Conservation (phyloP, 2,329 filamentous ascomycete genomes). For the Pseudovirgaria hyperparasitica region DNA sequence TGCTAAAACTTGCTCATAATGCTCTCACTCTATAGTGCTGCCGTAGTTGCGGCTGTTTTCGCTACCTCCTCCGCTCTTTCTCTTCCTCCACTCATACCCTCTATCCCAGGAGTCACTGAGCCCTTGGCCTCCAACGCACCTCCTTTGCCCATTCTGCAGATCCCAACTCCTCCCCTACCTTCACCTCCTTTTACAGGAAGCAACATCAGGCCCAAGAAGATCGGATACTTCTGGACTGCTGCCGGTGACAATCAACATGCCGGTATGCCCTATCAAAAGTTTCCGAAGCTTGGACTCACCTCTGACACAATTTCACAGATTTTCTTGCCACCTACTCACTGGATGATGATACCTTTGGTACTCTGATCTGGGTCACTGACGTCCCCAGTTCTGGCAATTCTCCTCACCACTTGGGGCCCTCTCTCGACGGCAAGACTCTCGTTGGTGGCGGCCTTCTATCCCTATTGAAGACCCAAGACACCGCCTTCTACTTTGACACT, state of each 20-base stretch:
- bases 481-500: constrained; percentile 49
- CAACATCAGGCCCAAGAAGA: constrained; percentile 50
- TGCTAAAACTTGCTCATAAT: too few relatives aligned
- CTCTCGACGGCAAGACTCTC: constrained; percentile 44
- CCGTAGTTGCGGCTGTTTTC: constrained; percentile 11
- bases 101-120: constrained; percentile 47
- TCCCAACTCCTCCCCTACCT: constrained; percentile 45
- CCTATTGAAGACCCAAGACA: constrained; percentile 46
- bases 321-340: constrained; percentile 47
- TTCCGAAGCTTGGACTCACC: not conserved
- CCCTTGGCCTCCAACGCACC: constrained; percentile 37
- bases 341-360: constrained; percentile 51
- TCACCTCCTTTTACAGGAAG: constrained; percentile 40
- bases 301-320: constrained; percentile 18
- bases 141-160: constrained; percentile 45
- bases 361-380: constrained; percentile 44
- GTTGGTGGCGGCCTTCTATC: constrained; percentile 46
- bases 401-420: constrained; percentile 45
- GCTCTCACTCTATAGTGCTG: too few relatives aligned
- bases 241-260: constrained; percentile 47
- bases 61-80: constrained; percentile 16
- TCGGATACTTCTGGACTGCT: constrained; percentile 52
- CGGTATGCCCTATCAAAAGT: constrained; percentile 12
- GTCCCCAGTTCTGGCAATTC: constrained; percentile 47
- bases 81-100: constrained; percentile 44